A percentile compares a stretch with the other conserved stretches of the same genome.
These are phyloP conservation scores for Beauveria asiatica DNA, from an alignment of 2,329 filamentous ascomycete genomes.

Conservation along the genomic window DNA sequence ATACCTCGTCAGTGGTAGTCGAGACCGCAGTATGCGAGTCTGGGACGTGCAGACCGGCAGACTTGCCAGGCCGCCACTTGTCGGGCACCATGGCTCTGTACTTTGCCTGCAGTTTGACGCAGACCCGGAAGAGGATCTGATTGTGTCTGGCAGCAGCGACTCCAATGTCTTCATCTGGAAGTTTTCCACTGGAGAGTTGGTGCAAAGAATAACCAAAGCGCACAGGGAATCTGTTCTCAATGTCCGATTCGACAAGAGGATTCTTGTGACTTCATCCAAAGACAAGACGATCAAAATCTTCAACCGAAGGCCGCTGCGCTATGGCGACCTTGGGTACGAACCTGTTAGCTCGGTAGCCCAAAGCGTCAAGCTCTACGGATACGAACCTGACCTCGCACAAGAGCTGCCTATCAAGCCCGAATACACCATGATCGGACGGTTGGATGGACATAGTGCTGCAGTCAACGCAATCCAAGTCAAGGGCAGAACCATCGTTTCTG, in stretches of 20 bases:
- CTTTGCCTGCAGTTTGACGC: conserved; percentile 93
- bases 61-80: conserved; percentile 63
- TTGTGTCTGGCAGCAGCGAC: conserved; percentile 94
- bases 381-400: conserved; percentile 35
- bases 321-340: conserved; percentile 50
- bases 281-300: conserved; percentile 96
- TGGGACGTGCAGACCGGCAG: conserved; percentile 83
- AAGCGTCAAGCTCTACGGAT: conserved; percentile 46
- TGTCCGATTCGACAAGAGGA: conserved; percentile 82
- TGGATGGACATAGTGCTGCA: conserved; percentile 81
- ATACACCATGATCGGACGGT: conserved; percentile 67
- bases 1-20: conserved; percentile 85
- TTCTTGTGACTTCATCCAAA: conserved; percentile 93
- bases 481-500: conserved; percentile 80
- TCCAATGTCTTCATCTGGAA: conserved; percentile 84
- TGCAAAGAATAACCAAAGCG: conserved; percentile 67
- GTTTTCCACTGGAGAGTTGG: conserved; percentile 79
- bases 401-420: conserved; percentile 49
- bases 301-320: conserved; percentile 63
- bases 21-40: conserved; percentile 78
- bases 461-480: conserved; percentile 94
- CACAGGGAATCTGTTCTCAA: conserved; percentile 91
- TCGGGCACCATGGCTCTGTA: conserved; percentile 76
- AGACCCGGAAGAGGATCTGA: conserved; percentile 74
- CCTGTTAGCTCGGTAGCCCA: conserved; percentile 44